These are phyloP conservation scores for Aphanomyces cochlioides DNA, from an alignment of 352 stramenopile genomes.

Conservation along the genomic window DNA sequence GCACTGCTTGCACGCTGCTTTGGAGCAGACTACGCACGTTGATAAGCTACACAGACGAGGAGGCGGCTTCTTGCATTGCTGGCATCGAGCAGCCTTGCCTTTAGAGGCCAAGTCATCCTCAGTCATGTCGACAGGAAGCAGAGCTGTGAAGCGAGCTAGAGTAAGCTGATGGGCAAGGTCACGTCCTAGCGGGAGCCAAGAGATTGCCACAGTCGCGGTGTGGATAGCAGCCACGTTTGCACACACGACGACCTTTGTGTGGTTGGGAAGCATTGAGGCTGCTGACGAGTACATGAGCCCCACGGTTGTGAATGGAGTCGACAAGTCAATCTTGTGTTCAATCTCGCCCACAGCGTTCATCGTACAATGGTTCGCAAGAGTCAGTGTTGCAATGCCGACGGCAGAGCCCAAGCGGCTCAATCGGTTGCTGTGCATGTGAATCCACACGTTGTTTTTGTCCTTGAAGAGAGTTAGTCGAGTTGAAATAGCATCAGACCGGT, in stretches of 20 bases:
- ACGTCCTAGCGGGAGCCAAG: not conserved
- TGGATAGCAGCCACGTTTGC: not conserved
- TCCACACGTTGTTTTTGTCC: not conserved
- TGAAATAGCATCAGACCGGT: no score
- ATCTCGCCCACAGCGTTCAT: not conserved
- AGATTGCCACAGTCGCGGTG: not conserved
- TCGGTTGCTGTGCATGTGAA: not conserved
- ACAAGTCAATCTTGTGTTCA: not conserved
- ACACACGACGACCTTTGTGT: not conserved
- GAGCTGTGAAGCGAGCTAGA: no score
- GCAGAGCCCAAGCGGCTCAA: not conserved
- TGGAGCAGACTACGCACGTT: no score
- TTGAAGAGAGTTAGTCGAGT: not conserved
- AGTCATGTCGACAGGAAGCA: no score
- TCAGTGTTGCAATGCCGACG: not conserved
- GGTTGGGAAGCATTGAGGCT: not conserved
- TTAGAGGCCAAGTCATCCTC: no score
- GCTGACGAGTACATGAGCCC: conserved; percentile 1
- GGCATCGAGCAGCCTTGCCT: no score
- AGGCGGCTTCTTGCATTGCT: no score
- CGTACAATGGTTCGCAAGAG: not conserved
- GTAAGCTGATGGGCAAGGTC: not conserved
- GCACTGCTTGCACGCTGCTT: no score
- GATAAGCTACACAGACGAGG: no score
- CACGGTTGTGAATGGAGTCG: not conserved